phyloP scores from a whole-genome alignment of 1,139 yeast species.

The Debaryomyces singareniensis region DNA sequence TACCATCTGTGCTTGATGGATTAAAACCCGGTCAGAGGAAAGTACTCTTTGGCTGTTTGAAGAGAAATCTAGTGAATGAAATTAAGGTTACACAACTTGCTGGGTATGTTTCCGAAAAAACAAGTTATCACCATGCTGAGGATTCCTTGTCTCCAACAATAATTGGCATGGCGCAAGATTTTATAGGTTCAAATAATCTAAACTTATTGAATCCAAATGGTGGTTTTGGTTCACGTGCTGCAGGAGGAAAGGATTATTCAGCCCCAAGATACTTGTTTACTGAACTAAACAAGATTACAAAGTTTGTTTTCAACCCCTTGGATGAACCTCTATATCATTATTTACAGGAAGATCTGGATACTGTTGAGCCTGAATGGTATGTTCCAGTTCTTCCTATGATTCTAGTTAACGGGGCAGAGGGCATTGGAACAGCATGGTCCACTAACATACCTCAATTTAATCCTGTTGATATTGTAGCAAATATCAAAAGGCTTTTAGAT shows the following conservation, averaged over 20 bases:
- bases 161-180: constrained; percentile 90
- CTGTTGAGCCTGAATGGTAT: constrained; percentile 96
- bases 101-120: constrained; percentile 83
- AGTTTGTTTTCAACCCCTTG: constrained; percentile 66
- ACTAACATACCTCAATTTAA: constrained; percentile 88
- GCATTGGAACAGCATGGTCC: constrained; percentile 99
- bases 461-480: constrained; percentile 75
- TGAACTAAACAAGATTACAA: constrained; percentile 69
- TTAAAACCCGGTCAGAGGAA: constrained; percentile 97
- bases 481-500: constrained; percentile 66
- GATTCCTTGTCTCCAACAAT: constrained; percentile 82
- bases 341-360: constrained; percentile 86
- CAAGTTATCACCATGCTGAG: constrained; percentile 97
- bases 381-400: constrained; percentile 90
- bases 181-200: constrained; percentile 87
- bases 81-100: constrained; percentile 88
- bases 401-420: constrained; percentile 93
- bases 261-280: constrained; percentile 97
- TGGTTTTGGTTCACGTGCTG: constrained; percentile 92
- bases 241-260: constrained; percentile 98
- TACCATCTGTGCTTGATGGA: constrained; percentile 93
- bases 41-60: constrained; percentile 82
- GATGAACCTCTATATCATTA: constrained; percentile 78
- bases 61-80: constrained; percentile 69
- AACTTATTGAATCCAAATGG: constrained; percentile 87